Evolutionary conservation across 2,329 filamentous ascomycete genomes (phyloP), one percentile per base, ranked within the genome.

Genomic region (Fusarium mundagurra): DNA sequence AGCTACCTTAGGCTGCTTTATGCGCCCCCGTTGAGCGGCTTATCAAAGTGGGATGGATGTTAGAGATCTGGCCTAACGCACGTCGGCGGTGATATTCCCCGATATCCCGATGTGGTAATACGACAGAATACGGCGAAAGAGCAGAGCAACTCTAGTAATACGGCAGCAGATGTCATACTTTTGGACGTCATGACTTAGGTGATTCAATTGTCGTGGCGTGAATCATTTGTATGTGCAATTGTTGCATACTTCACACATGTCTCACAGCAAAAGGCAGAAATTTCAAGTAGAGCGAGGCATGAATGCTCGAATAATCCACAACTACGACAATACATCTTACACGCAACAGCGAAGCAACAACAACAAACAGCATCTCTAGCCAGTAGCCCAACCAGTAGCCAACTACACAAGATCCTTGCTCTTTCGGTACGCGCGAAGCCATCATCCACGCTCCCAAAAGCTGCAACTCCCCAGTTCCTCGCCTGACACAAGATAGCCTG

Each of bases 311-410:
- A 78, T 69, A 78, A 69, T 71, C 72, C 67, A 61, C 68, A 72
- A 74, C 68, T 78, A 76, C 69, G 76, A 70, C 62, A 70, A 60
- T 76, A 73, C 72, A 75, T 76, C 69, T 75, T 78, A 78, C 75
- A 78, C 59, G 65, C 65, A 69, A 72, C 39, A 67, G 72, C 61
- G 72, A 63, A 73, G 39, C 31, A 48, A 31, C n/a, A 69, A 69
- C 66, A 70, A 66, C 69, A 71, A 68, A 72, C 69, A 60, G 55
- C 64, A 63, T 58, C 71, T 64, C 64, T 63, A 45, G 64, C 51
- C 74, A 70, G 71, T 64, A 60, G 62, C 72, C 69, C 63, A 73
- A 70, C 61, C 68, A 44, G 44, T 67, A 75, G 67, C 64, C 70
- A 68, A 68, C 60, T 62, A 75, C 45, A 62, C 38, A 62, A 51